These are phyloP conservation scores for Hanseniaspora lindneri DNA, from an alignment of 805 yeast species.

Conservation along the genomic window DNA sequence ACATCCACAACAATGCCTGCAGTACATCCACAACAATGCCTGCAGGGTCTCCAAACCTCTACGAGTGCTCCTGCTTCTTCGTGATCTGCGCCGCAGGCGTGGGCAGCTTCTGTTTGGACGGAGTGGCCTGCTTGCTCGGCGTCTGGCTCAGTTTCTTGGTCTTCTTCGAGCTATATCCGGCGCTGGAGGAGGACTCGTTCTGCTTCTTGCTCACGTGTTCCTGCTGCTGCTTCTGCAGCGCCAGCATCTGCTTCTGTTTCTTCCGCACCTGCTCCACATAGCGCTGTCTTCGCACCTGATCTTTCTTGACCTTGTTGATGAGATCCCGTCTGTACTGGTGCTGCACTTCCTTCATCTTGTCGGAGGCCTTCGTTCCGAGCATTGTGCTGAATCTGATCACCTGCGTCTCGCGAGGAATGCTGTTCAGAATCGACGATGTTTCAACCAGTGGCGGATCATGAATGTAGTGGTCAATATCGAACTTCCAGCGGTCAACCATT, in stretches of 20 bases:
- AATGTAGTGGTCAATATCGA: conserved; percentile 44
- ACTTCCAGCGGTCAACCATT: conserved; percentile 52
- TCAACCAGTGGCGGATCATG: conserved; percentile 43
- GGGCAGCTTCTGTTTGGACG: neutral
- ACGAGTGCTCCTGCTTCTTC: neutral
- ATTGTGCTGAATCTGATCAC: conserved; percentile 83
- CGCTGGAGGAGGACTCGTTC: neutral
- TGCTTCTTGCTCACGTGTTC: neutral
- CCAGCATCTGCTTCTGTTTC: conserved; percentile 21
- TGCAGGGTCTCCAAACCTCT: neutral
- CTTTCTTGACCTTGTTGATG: conserved; percentile 28
- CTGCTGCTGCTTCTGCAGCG: conserved; percentile 15
- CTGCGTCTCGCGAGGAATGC: conserved; percentile 76
- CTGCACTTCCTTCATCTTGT: conserved; percentile 58
- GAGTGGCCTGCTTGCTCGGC: conserved; percentile 1
- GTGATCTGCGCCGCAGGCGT: neutral
- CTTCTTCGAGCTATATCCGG: neutral
- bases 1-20: too few relatives aligned
- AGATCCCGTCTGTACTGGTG: conserved; percentile 55
- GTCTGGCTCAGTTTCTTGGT: conserved; percentile 4
- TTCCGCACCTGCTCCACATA: conserved; percentile 16
- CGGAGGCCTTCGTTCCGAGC: conserved; percentile 79
- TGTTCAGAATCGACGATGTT: conserved; percentile 75
- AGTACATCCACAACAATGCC: too few relatives aligned
- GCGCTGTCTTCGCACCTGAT: conserved; percentile 26